phyloP scores from a whole-genome alignment of 1,139 yeast genomes.

The Suzukiozyma palmioleophila region DNA sequence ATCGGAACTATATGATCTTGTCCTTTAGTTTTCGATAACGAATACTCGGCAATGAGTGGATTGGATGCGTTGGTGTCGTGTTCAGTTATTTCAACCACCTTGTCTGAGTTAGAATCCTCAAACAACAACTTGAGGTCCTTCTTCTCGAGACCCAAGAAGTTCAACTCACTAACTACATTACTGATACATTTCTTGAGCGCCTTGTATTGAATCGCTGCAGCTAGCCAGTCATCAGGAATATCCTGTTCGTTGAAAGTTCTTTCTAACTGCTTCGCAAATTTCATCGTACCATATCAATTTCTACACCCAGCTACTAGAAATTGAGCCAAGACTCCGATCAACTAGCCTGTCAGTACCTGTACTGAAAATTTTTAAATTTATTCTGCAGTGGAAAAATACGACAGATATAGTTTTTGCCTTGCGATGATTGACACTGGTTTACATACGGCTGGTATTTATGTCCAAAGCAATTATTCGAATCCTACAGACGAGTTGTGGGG shows the following conservation, averaged over 20 bases:
- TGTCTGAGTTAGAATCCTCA: slow-evolving; percentile 20
- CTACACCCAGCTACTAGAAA: too few relatives aligned
- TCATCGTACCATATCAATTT: slow-evolving; percentile 35
- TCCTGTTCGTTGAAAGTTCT: slow-evolving; percentile 56
- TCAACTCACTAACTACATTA: slow-evolving; percentile 57
- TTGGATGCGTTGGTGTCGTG: slow-evolving; percentile 32
- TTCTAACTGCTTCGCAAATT: slow-evolving; percentile 70
- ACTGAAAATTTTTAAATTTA: too few relatives aligned
- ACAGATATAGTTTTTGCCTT: too few relatives aligned
- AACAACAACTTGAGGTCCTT: slow-evolving; percentile 43
- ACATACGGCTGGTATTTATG: too few relatives aligned
- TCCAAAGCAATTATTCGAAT: too few relatives aligned
- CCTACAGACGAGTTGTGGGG: too few relatives aligned
- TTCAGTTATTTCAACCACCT: slow-evolving; percentile 28
- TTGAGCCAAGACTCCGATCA: too few relatives aligned
- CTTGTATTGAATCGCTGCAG: slow-evolving; percentile 68
- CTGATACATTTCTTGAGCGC: slow-evolving; percentile 63
- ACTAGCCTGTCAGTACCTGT: too few relatives aligned
- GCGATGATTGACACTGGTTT: too few relatives aligned
- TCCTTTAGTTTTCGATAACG: slow-evolving; percentile 27
- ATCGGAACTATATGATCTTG: slow-evolving; percentile 27
- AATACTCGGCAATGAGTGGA: slow-evolving; percentile 42
- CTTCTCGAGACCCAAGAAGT: slow-evolving; percentile 48
- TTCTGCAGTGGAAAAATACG: too few relatives aligned
- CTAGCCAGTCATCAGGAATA: slow-evolving; percentile 66